Evolutionary conservation across 108 stramenopile species (phyloP).

Genomic region (Cyclotella kingstonii): DNA sequence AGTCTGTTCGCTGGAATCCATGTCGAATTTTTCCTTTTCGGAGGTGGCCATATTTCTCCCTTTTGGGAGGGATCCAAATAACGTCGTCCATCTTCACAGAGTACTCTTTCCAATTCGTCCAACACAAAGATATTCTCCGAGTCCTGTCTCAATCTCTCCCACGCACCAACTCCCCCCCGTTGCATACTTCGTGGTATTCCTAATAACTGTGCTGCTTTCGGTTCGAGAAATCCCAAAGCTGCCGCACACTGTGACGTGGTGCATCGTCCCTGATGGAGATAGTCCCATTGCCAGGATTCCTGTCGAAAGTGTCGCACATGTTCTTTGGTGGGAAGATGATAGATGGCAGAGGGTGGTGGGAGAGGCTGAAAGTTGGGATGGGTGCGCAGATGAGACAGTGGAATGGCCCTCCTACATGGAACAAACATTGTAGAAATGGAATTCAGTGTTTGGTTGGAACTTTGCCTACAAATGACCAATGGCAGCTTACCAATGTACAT

Average conservation of each 20-base stretch:
- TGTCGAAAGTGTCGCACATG: slow-evolving; percentile 80
- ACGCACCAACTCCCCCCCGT: slow-evolving; percentile 65
- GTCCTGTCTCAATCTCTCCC: slow-evolving; percentile 53
- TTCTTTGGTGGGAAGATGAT: slow-evolving; percentile 47
- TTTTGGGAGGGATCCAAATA: background rate
- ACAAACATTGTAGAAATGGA: background rate
- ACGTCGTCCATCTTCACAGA: slow-evolving; percentile 31
- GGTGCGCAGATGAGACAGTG: slow-evolving; percentile 73
- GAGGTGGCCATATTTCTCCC: slow-evolving; percentile 27
- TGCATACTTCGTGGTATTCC: slow-evolving; percentile 66
- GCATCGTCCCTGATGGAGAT: slow-evolving; percentile 75
- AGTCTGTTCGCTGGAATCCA: slow-evolving; percentile 22
- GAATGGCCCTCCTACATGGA: slow-evolving; percentile 44
- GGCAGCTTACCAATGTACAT: slow-evolving; percentile 57
- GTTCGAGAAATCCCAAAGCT: slow-evolving; percentile 73
- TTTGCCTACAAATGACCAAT: background rate
- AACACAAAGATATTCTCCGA: slow-evolving; percentile 30
- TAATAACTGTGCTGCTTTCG: slow-evolving; percentile 53
- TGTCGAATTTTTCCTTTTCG: slow-evolving; percentile 17
- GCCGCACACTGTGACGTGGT: slow-evolving; percentile 81
- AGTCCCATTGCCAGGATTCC: slow-evolving; percentile 90
- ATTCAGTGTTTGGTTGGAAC: background rate
- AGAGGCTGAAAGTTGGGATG: slow-evolving; percentile 74
- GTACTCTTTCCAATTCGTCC: slow-evolving; percentile 54
- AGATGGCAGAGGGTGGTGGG: slow-evolving; percentile 52